Evolutionary conservation across 164 flowering plant genomes (phyloP), one percentile per base, ranked within the genome.

Genomic region (Nymphaea colorata): DNA sequence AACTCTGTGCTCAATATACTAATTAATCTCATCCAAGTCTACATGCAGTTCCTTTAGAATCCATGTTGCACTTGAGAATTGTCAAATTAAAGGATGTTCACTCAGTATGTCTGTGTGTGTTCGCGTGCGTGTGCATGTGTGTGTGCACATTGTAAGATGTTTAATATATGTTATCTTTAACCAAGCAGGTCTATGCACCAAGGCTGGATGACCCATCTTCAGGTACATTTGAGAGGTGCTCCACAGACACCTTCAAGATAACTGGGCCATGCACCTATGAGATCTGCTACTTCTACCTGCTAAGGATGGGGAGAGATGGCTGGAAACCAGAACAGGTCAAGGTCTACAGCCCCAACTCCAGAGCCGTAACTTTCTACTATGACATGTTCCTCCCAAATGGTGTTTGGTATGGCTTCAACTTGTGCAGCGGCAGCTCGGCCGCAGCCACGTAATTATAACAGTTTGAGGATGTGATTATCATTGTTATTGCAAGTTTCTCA

Each of bases 161-260:
- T 25, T 25, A 25, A 25, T 25, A 25, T 25, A 25, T 25, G 36
- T 25, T 25, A 25, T 25, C 36, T 25, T 25, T 25, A 42, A 66
- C 41, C 42, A 12, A 61, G 25, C 67, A 92, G 96, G 84, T 90
- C 3, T 87, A 89, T 67, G 93, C 79, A 10, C 85, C 89, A 25
- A 82, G 91, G 62, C 43, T 91, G 4, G 95, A 91, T 47, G 88
- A 91, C 71, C 95, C 93, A 61, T 73, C 80, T 2, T 64, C 87
- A 2, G 44, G 85, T 43, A 72, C 93, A 25, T 91, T 91, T 53
- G 91, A 87, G 70, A 17, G 84, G 7, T 91, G 98, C 68, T 91
- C 98, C 2, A 72, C 86, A 0, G 98, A 91, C 61, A 86, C 92
- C 5, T 89, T 76, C 66, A 72, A 77, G 66, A 71, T 91, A 66